phyloP scores from a whole-genome alignment of 495 filamentous ascomycete species.

The Bacidia rubella region DNA sequence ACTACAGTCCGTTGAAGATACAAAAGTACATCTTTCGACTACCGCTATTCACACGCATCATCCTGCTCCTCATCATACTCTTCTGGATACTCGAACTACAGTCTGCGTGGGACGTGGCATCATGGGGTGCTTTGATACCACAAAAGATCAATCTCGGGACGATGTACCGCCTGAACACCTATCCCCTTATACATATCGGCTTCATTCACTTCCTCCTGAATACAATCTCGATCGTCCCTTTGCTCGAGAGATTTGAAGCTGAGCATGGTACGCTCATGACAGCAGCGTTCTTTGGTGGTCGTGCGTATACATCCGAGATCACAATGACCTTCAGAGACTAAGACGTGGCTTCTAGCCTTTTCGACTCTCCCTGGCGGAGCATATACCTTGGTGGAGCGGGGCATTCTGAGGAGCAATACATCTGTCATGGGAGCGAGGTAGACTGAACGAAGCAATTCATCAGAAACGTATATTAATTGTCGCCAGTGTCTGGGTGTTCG shows the following conservation, averaged over 20 bases:
- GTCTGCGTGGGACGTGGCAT: constrained; percentile 49
- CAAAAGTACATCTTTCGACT: constrained; percentile 66
- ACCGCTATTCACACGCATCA: constrained; percentile 74
- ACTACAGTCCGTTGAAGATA: constrained; percentile 36
- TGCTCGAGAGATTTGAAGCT: constrained; percentile 86
- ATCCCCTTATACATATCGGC: constrained; percentile 71
- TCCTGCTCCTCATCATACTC: constrained; percentile 50
- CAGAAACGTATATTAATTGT: background rate
- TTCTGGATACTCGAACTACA: constrained; percentile 57
- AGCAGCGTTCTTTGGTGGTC: constrained; percentile 71
- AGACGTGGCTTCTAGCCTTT: constrained; percentile 38
- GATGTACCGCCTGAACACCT: constrained; percentile 89
- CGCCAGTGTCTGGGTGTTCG: constrained; percentile 75
- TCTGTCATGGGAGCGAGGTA: constrained; percentile 74
- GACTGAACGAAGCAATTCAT: constrained; percentile 13
- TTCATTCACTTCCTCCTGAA: constrained; percentile 74
- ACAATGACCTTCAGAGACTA: background rate
- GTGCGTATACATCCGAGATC: constrained; percentile 40
- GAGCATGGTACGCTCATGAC: constrained; percentile 85
- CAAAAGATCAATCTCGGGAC: constrained; percentile 53
- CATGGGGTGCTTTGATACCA: constrained; percentile 70
- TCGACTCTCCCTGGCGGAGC: constrained; percentile 63
- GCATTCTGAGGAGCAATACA: constrained; percentile 48
- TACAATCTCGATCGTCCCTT: constrained; percentile 60
- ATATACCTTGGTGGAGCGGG: constrained; percentile 58